Evolutionary conservation across 2,329 filamentous ascomycete genomes (phyloP).

Genomic region (Blastomyces silverae): DNA sequence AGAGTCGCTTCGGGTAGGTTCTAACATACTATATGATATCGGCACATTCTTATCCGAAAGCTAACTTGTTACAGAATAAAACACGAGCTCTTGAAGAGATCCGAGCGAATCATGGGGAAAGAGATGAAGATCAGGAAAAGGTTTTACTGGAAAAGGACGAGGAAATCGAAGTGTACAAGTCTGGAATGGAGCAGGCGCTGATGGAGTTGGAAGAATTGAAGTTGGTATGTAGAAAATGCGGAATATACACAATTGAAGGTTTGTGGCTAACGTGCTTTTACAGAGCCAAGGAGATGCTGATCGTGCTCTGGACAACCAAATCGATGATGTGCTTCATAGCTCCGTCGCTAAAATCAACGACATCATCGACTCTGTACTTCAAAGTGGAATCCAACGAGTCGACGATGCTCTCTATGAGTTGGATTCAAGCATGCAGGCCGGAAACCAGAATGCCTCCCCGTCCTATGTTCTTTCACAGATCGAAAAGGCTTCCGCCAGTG

Average conservation of each 20-base stretch:
- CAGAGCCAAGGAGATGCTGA: conserved; percentile 67
- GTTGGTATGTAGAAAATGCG: conserved; percentile 38
- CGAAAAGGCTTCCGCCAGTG: conserved; percentile 88
- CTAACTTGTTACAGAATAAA: conserved; percentile 59
- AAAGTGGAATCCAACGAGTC: conserved; percentile 85
- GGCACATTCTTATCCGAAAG: conserved; percentile 19
- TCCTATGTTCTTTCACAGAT: conserved; percentile 94
- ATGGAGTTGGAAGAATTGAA: conserved; percentile 86
- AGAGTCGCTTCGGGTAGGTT: conserved; percentile 62
- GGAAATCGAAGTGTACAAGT: conserved; percentile 96
- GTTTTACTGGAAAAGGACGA: conserved; percentile 90
- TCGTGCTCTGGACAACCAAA: conserved; percentile 75
- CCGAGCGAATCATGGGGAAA: conserved; percentile 68
- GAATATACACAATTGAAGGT: background rate
- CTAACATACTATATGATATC: background rate
- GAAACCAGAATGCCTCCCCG: conserved; percentile 95
- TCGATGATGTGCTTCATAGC: conserved; percentile 79
- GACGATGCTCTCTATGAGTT: conserved; percentile 96
- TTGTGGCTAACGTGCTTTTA: background rate
- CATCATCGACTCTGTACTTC: conserved; percentile 92
- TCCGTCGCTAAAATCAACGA: conserved; percentile 92
- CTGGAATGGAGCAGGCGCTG: conserved; percentile 92
- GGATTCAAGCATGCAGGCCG: conserved; percentile 95
- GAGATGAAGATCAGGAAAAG: conserved; percentile 76
- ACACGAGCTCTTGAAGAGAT: conserved; percentile 78